These are phyloP conservation scores for Heliocybe sulcata DNA, from an alignment of 1,284 basidiomycete species.

Conservation along the genomic window DNA sequence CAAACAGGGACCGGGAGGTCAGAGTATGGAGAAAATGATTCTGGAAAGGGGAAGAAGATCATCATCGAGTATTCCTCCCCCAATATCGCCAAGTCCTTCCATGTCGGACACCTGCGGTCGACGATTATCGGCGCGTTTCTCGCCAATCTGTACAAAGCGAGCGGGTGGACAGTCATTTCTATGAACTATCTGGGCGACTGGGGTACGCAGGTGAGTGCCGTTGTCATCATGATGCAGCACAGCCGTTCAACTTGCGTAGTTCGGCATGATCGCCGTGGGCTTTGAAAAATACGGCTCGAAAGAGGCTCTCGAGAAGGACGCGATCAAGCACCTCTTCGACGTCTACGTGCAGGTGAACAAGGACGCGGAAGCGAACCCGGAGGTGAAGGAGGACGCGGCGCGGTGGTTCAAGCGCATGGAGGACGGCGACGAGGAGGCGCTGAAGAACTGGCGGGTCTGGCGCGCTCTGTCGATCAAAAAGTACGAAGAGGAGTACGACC, in stretches of 20 bases:
- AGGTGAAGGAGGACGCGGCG: conserved; percentile 81
- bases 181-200: conserved; percentile 96
- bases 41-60: conserved; percentile 76
- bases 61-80: conserved; percentile 92
- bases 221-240: background rate
- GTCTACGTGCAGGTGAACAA: conserved; percentile 94
- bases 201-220: conserved; percentile 76
- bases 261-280: conserved; percentile 87
- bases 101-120: conserved; percentile 93
- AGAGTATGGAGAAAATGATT: conserved; percentile 69
- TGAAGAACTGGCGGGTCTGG: conserved; percentile 91
- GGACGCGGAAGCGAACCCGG: conserved; percentile 67
- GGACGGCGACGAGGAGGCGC: conserved; percentile 79
- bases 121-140: conserved; percentile 98
- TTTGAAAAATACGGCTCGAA: conserved; percentile 90
- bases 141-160: conserved; percentile 86
- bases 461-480: conserved; percentile 88
- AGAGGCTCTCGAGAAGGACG: conserved; percentile 78
- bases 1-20: conserved; percentile 42
- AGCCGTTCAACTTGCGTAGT: conserved; percentile 29
- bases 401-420: conserved; percentile 97
- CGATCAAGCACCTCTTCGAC: conserved; percentile 93
- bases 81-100: conserved; percentile 99
- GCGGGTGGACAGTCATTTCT: conserved; percentile 87
- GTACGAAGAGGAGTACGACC: conserved; percentile 86